A percentile compares a stretch with the other conserved stretches of the same genome.
Conservation (phyloP, 768 basidiomycete genomes). For the Cyclocybe aegerita region DNA sequence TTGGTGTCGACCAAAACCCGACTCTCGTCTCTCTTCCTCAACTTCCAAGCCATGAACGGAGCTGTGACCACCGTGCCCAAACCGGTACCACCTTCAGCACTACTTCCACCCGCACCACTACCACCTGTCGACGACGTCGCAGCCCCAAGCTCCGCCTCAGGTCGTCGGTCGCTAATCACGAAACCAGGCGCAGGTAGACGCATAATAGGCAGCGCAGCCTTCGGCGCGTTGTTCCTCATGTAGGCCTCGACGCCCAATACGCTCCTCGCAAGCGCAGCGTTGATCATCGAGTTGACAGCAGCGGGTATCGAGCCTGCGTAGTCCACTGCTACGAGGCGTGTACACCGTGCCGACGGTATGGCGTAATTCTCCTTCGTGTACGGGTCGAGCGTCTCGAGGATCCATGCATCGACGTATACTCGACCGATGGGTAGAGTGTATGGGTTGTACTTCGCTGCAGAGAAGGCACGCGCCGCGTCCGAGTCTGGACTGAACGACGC, state of each 20-base stretch:
- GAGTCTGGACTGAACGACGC: constrained; percentile 79
- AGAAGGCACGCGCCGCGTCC: constrained; percentile 48
- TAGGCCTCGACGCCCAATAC: constrained; percentile 75
- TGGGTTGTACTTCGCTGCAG: constrained; percentile 72
- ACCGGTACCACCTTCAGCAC: constrained; percentile 14
- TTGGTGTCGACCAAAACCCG: constrained; percentile 55
- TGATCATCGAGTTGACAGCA: constrained; percentile 83
- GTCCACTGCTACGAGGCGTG: constrained; percentile 81
- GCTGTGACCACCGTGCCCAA: constrained; percentile 15
- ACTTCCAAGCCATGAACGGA: constrained; percentile 50
- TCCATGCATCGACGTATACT: constrained; percentile 90
- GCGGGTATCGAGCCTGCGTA: constrained; percentile 84
- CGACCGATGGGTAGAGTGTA: constrained; percentile 73
- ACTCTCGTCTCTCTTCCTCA: constrained; percentile 58
- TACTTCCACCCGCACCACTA: constrained; percentile 5
- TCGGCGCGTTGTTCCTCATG: constrained; percentile 51
- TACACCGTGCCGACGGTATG: constrained; percentile 91
- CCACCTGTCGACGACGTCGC: constrained; percentile 1
- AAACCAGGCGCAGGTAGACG: constrained; percentile 68
- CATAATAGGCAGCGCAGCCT: constrained; percentile 61
- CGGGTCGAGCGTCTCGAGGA: constrained; percentile 93
- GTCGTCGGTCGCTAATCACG: constrained; percentile 52
- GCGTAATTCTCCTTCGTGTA: constrained; percentile 92
- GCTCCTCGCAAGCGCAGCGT: constrained; percentile 69
- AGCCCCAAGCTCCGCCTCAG: constrained; percentile 37